Evolutionary conservation across 257 asterid species (phyloP).

Genomic region (Solanum corneliomulleri): DNA sequence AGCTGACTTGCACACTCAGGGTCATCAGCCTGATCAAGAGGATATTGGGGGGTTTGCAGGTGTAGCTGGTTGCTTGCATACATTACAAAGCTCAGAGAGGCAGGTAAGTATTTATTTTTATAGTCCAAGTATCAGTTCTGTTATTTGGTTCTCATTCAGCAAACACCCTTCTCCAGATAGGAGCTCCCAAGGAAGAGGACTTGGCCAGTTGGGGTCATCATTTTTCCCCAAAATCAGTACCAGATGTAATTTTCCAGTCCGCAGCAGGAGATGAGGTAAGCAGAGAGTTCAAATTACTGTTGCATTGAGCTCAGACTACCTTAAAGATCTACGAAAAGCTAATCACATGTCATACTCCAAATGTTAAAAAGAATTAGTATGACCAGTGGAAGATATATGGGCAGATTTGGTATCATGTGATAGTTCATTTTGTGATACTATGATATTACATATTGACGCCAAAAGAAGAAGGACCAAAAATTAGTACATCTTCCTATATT

Average conservation of each 20-base stretch:
- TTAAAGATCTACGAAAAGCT: neutral
- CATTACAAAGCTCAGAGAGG: constrained; percentile 61
- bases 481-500: no score
- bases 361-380: neutral
- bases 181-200: constrained; percentile 94
- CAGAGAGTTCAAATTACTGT: neutral
- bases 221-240: constrained; percentile 65
- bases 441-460: neutral
- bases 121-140: neutral
- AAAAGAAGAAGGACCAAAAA: neutral
- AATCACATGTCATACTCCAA: neutral
- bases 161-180: constrained; percentile 31
- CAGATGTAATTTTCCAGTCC: constrained; percentile 79
- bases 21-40: constrained; percentile 39
- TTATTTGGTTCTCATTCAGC: neutral
- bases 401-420: neutral
- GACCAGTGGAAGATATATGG: neutral
- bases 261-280: constrained; percentile 93
- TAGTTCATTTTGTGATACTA: neutral
- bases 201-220: constrained; percentile 94
- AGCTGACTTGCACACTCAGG: constrained; percentile 10
- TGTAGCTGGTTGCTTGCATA: constrained; percentile 55
- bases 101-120: constrained; percentile 40
- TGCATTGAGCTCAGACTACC: neutral
- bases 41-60: constrained; percentile 94